Conservation (phyloP, 345 rosid species). For the Melaleuca alternifolia region DNA sequence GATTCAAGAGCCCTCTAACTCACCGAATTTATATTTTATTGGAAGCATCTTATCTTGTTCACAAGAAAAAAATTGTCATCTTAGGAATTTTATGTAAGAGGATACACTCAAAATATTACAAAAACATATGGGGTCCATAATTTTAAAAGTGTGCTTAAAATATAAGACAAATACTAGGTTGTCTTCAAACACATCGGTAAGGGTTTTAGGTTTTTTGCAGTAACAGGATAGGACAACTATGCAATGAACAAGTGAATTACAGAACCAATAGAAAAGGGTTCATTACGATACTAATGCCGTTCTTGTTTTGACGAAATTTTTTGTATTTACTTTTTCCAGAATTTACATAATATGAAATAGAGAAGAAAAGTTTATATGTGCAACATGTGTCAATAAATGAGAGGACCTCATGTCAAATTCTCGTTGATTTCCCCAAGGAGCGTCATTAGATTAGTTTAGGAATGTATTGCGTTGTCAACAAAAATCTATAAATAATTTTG, state of each 20-base stretch:
- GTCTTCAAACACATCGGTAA: not conserved
- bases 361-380: not conserved
- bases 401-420: not conserved
- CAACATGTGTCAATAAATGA: fast-evolving
- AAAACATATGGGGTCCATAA: not conserved
- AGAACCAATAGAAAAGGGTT: too few species aligned
- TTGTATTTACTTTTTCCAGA: not conserved
- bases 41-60: not conserved
- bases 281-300: not conserved
- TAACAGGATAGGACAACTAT: too few species aligned
- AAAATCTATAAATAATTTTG: not conserved
- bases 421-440: not conserved
- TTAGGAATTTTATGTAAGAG: not conserved
- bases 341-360: not conserved
- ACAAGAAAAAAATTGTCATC: not conserved
- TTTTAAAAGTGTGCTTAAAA: not conserved
- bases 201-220: too few species aligned
- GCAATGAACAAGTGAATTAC: too few species aligned
- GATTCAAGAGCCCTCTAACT: not conserved
- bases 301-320: not conserved
- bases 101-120: not conserved
- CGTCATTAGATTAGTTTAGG: not conserved
- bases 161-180: too few species aligned
- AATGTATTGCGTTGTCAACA: not conserved
- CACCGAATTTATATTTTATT: not conserved